These are phyloP conservation scores for Flammula alnicola DNA, from an alignment of 1,284 basidiomycete genomes.

Conservation along the genomic window DNA sequence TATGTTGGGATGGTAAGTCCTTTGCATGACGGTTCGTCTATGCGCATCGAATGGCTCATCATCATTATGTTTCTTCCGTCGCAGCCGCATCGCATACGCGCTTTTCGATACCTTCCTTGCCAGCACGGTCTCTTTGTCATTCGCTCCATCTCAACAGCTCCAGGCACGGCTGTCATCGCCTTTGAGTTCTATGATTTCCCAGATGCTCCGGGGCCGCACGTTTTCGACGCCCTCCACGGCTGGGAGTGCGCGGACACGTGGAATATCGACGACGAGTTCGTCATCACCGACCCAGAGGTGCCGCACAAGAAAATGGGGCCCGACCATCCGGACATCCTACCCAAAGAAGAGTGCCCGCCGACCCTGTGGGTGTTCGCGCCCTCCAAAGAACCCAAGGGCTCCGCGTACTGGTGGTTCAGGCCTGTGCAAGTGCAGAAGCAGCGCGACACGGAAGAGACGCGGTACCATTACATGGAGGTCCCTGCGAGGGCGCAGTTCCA, in stretches of 20 bases:
- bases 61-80: slow-evolving; percentile 19
- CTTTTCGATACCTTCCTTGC: slow-evolving; percentile 56
- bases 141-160: slow-evolving; percentile 42
- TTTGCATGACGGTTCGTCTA: background rate
- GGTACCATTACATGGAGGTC: slow-evolving; percentile 16
- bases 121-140: slow-evolving; percentile 62
- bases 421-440: slow-evolving; percentile 11
- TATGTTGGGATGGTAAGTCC: slow-evolving; percentile 10
- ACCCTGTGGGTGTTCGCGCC: slow-evolving; percentile 29
- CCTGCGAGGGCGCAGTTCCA: slow-evolving; percentile 16
- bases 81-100: slow-evolving; percentile 49
- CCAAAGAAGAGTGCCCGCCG: slow-evolving; percentile 23
- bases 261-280: slow-evolving; percentile 39
- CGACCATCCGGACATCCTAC: slow-evolving; percentile 33
- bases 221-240: slow-evolving; percentile 16
- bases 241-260: slow-evolving; percentile 24
- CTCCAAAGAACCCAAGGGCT: slow-evolving; percentile 20
- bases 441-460: slow-evolving; percentile 8
- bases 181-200: slow-evolving; percentile 40
- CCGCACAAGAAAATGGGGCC: slow-evolving; percentile 28
- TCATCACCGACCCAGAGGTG: slow-evolving; percentile 55
- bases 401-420: slow-evolving; percentile 27
- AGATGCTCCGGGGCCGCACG: slow-evolving; percentile 26
- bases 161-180: slow-evolving; percentile 26
- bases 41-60: background rate